These are phyloP conservation scores for Cenchrus fungigraminus DNA, from an alignment of 176 grass and related monocot genomes.

Conservation along the genomic window DNA sequence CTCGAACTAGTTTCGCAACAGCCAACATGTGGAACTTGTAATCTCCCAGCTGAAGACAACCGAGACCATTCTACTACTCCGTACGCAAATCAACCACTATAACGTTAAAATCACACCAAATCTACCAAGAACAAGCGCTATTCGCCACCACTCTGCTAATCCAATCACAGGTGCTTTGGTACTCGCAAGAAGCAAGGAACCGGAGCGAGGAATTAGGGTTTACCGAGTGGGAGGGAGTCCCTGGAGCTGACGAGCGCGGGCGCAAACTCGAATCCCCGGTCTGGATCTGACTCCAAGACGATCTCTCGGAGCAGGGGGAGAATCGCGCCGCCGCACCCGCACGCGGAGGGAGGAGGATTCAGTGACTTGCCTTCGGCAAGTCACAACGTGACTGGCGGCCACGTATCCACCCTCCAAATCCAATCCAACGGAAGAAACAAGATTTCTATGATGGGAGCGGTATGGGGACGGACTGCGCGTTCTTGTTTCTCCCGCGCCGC, in stretches of 20 bases:
- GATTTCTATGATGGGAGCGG: too few species aligned
- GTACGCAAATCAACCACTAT: neutral
- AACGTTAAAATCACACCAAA: neutral
- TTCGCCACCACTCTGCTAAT: neutral
- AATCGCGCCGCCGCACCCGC: conserved; percentile 25
- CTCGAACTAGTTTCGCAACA: neutral
- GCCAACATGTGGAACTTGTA: neutral
- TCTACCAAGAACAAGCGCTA: neutral
- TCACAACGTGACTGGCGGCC: too few species aligned
- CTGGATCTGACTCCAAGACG: neutral
- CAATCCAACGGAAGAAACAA: too few species aligned
- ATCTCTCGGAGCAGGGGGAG: neutral
- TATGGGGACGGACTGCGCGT: too few species aligned
- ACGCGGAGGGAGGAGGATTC: too few species aligned
- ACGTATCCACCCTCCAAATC: too few species aligned
- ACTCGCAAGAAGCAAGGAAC: neutral
- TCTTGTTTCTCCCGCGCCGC: too few species aligned
- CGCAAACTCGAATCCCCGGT: neutral
- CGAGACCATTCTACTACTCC: neutral
- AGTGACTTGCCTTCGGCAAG: too few species aligned
- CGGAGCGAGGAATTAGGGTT: neutral
- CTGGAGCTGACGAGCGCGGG: neutral
- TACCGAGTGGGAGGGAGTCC: conserved; percentile 5
- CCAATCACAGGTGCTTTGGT: neutral
- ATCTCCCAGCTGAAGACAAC: neutral